Evolutionary conservation across 192 early-diverging fungal species (phyloP).

Genomic region (Coemansia furcata): DNA sequence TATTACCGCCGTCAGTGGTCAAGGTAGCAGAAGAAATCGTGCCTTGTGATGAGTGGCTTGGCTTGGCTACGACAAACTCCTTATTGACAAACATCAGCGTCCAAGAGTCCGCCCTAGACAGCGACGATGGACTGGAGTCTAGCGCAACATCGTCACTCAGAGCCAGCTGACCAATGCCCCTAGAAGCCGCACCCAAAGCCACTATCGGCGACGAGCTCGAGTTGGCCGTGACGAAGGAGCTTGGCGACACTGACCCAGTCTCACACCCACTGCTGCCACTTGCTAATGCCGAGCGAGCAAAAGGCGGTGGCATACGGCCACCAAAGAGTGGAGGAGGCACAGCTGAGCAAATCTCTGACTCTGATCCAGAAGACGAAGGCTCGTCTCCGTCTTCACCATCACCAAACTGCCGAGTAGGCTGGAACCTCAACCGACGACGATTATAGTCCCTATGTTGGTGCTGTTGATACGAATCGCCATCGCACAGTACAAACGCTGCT

Average conservation of each 20-base stretch:
- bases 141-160: neutral
- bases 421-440: neutral
- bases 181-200: neutral
- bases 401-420: neutral
- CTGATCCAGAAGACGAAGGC: slow-evolving; percentile 11
- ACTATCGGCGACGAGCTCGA: neutral
- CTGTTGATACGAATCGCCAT: neutral
- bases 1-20: no score
- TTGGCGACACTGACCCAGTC: slow-evolving; percentile 17
- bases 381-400: neutral
- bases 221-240: slow-evolving; percentile 31
- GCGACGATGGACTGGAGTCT: neutral
- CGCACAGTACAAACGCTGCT: slow-evolving; percentile 12
- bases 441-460: neutral
- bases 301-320: neutral
- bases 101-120: slow-evolving; percentile 42
- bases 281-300: neutral
- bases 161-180: neutral
- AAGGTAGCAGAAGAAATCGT: neutral
- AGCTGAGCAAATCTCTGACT: slow-evolving; percentile 18
- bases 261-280: neutral
- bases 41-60: neutral
- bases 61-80: slow-evolving; percentile 44
- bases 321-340: slow-evolving; percentile 6
- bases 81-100: slow-evolving; percentile 53